Evolutionary conservation across 495 filamentous ascomycete genomes (phyloP).

Genomic region (Xylaria telfairii): DNA sequence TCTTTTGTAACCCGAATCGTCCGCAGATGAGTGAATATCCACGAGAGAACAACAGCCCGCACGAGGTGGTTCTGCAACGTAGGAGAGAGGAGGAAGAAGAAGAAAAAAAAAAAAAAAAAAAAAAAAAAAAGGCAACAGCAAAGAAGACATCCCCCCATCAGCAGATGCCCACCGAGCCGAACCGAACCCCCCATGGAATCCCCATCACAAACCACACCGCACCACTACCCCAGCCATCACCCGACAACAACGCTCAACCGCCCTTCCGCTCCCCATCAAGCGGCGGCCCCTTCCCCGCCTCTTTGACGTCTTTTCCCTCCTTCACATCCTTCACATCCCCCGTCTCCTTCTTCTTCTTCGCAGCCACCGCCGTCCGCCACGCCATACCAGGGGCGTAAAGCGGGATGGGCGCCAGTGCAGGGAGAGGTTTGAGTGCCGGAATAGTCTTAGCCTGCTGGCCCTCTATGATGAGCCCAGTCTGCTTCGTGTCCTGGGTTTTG

Average conservation of each 20-base stretch:
- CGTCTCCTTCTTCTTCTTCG: not conserved
- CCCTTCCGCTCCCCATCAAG: slow-evolving; percentile 19
- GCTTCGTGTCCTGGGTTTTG: too few species aligned
- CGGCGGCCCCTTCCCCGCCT: not conserved
- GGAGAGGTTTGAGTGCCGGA: not conserved
- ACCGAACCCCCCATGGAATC: too few species aligned
- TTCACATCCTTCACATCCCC: not conserved
- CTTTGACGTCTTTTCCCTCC: not conserved
- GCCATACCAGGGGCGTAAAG: not conserved
- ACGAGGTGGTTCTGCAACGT: too few species aligned
- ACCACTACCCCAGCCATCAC: not conserved
- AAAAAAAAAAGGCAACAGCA: not conserved
- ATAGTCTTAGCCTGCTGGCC: not conserved
- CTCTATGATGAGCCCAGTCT: too few species aligned
- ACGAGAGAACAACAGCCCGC: too few species aligned
- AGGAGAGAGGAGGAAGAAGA: not conserved
- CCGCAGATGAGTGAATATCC: not conserved
- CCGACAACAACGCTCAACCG: not conserved
- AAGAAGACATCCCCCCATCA: too few species aligned
- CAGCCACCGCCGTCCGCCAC: not conserved
- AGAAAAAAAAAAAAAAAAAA: not conserved
- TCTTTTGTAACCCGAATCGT: not conserved
- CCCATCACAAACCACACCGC: too few species aligned
- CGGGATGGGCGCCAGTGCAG: slow-evolving; percentile 12
- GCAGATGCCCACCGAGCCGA: too few species aligned